phyloP scores from a whole-genome alignment of 768 basidiomycete genomes.

The Termitomyces bulborhizus region DNA sequence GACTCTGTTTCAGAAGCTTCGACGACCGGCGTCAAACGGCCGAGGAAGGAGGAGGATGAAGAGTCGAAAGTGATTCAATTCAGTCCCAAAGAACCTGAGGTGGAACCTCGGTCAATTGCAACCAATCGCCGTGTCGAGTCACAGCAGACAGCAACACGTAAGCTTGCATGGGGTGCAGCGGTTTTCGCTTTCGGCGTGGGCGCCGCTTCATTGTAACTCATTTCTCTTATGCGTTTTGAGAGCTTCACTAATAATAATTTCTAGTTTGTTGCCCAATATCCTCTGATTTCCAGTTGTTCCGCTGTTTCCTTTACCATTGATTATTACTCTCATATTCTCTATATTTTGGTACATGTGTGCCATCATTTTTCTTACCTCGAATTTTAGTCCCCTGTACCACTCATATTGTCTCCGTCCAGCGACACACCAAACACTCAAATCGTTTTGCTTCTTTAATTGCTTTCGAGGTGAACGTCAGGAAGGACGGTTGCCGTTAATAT shows the following conservation, averaged over 20 bases:
- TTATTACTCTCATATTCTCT: neutral
- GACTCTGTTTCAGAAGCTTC: constrained; percentile 15
- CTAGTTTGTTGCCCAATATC: constrained; percentile 49
- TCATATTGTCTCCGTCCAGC: constrained; percentile 4
- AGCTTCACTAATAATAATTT: constrained; percentile 1
- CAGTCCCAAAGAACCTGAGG: constrained; percentile 65
- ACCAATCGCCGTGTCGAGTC: constrained; percentile 60
- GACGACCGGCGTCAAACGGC: constrained; percentile 40
- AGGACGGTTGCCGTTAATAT: neutral
- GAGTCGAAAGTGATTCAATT: constrained; percentile 35
- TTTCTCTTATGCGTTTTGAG: neutral
- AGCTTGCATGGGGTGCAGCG: constrained; percentile 76
- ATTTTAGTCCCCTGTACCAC: constrained; percentile 13
- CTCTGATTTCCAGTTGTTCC: constrained; percentile 26
- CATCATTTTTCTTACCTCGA: constrained; percentile 10
- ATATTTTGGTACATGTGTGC: neutral
- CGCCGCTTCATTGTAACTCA: constrained; percentile 56
- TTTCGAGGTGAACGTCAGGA: constrained; percentile 1
- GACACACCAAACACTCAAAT: constrained; percentile 4
- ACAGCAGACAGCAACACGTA: constrained; percentile 63
- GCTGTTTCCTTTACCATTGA: neutral
- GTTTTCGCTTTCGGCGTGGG: constrained; percentile 81
- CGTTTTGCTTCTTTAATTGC: constrained; percentile 1
- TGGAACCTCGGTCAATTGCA: constrained; percentile 42
- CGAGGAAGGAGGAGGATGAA: constrained; percentile 49